Evolutionary conservation across 192 early-diverging fungal genomes (phyloP), one percentile per base, ranked within the genome.

Genomic region (Linnemannia zychae): DNA sequence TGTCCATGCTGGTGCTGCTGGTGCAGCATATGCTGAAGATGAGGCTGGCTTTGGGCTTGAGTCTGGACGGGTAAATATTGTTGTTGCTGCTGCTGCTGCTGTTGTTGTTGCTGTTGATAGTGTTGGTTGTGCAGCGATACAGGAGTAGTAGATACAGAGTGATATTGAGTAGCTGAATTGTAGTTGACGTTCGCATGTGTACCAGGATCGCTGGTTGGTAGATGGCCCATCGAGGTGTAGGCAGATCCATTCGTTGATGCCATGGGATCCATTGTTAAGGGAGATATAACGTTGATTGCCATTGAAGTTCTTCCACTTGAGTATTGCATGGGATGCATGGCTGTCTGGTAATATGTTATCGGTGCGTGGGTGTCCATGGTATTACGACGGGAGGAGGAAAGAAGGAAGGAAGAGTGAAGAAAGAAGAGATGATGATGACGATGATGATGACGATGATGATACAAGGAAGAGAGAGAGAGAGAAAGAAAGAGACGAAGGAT

Each of bases 331-430:
- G 79, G 71, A 15, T 66, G 79, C 7, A 82, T 65, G 34, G 73
- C 75, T 7, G 81, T 66, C 48, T 82, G 81, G 49, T 82, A 82
- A 65, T 82, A 77, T n/a, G 75, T 67, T 18, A 81, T 57, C 24
- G 75, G 74, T 24, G 81, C 60, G 31, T 76, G 72, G 47, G 79
- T 48, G 38, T 80, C 75, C 75, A 77, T 82, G 70, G 11, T 63
- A 60, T 76, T 76, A 38, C 38, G 20, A 68, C n/a, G n/a, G 11
- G 34, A 68, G 37, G 48, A 36, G 47, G 31, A 47, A 31, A 9
- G 46, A 28, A 34, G 7, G 28, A 60, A 53, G 53, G 18, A 74
- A n/a, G 17, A 7, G 15, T 16, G 46, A 48, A 74, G 37, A 57
- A 44, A 68, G 11, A 48, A 65, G 13, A 11, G 33, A 60, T 16